These are phyloP conservation scores for Colletotrichum brevisporum DNA, from an alignment of 2,329 filamentous ascomycete species.

Conservation along the genomic window DNA sequence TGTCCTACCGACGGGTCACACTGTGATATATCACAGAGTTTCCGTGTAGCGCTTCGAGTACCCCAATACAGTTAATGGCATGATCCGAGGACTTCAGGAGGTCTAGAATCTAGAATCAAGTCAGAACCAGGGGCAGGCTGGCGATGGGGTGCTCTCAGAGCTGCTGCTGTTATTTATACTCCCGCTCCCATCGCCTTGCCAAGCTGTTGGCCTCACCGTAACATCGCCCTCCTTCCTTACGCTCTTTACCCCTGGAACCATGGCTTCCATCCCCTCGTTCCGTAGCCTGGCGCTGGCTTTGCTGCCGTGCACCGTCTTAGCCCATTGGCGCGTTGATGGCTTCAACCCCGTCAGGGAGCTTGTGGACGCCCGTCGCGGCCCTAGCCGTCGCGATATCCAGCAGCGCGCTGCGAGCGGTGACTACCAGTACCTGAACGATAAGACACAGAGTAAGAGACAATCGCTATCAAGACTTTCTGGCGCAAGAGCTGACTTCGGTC, in stretches of 20 bases:
- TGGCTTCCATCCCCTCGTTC: constrained; percentile 2
- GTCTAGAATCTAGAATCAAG: no score
- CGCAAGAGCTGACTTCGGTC: no score
- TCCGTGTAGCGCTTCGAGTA: not conserved
- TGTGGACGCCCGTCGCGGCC: not conserved
- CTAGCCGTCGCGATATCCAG: not conserved
- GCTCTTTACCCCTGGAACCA: not conserved
- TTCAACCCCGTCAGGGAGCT: constrained; percentile 15
- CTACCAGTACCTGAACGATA: constrained; percentile 30
- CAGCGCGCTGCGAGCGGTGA: not conserved
- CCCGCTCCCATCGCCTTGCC: no score
- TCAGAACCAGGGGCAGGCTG: no score
- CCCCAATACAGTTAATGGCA: not conserved
- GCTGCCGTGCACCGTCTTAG: constrained; percentile 22
- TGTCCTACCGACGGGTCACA: not conserved
- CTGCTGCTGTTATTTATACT: no score
- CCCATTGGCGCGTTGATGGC: constrained; percentile 26
- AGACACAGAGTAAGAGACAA: constrained; percentile 18
- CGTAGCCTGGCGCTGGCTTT: constrained; percentile 11
- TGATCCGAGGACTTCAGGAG: not conserved
- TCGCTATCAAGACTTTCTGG: not conserved
- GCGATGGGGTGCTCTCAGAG: no score
- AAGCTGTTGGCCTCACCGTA: no score
- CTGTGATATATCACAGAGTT: not conserved
- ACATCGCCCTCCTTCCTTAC: no score